phyloP scores from a whole-genome alignment of 176 grass and related monocot genomes.

The Zoysia pacifica region DNA sequence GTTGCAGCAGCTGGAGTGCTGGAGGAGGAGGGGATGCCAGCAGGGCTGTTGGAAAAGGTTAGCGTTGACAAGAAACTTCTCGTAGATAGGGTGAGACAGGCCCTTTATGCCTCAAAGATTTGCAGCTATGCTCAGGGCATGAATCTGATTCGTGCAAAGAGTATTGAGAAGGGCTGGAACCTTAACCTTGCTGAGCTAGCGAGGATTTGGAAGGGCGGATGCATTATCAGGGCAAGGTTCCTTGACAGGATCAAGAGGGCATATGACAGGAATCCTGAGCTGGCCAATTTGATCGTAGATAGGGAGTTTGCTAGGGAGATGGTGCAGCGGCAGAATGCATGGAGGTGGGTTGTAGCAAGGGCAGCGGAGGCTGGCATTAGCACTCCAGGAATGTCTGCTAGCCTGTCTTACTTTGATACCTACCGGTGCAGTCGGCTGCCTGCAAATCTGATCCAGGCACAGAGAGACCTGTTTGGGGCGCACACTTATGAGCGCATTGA shows the following conservation, averaged over 20 bases:
- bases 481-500: slow-evolving; percentile 95
- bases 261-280: slow-evolving; percentile 67
- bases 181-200: slow-evolving; percentile 83
- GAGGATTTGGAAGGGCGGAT: slow-evolving; percentile 94
- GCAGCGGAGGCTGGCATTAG: slow-evolving; percentile 85
- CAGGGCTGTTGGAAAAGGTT: slow-evolving; percentile 41
- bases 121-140: slow-evolving; percentile 99
- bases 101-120: slow-evolving; percentile 80
- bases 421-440: slow-evolving; percentile 77
- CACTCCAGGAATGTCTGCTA: slow-evolving; percentile 91
- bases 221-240: slow-evolving; percentile 90
- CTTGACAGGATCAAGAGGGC: slow-evolving; percentile 92
- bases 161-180: slow-evolving; percentile 79
- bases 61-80: slow-evolving; percentile 68
- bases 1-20: slow-evolving; percentile 65
- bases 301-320: slow-evolving; percentile 92
- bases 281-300: slow-evolving; percentile 95
- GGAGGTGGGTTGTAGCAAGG: slow-evolving; percentile 85
- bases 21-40: slow-evolving; percentile 65
- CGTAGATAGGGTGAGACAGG: slow-evolving; percentile 74
- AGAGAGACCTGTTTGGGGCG: slow-evolving; percentile 90
- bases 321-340: slow-evolving; percentile 85
- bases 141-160: slow-evolving; percentile 84
- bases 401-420: slow-evolving; percentile 87
- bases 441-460: slow-evolving; percentile 96